Percentiles rank a stretch among this genome's conserved stretches.
Evolutionary conservation across 352 stramenopile genomes (phyloP).

Genomic region (Phytophthora pisi): DNA sequence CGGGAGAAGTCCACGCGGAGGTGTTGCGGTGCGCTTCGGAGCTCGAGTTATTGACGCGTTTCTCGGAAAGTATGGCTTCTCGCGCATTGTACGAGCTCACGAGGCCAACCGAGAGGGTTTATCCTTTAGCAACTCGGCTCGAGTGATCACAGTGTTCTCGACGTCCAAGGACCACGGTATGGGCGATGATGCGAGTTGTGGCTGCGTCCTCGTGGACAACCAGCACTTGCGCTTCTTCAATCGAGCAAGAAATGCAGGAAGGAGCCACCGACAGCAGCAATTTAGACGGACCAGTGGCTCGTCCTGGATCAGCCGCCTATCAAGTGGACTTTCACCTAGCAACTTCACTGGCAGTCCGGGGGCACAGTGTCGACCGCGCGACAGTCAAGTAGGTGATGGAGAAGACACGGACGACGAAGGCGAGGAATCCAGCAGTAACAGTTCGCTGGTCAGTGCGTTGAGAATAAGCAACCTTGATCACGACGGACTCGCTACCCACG

Average conservation of each 20-base stretch:
- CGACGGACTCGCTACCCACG: conserved; percentile 6
- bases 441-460: neutral
- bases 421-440: conserved; percentile 4
- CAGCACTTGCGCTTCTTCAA: conserved; percentile 67
- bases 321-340: conserved; percentile 5
- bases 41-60: conserved; percentile 68
- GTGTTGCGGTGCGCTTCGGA: conserved; percentile 80
- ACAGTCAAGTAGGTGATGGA: neutral
- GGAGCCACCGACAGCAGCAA: conserved; percentile 30
- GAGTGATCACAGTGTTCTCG: conserved; percentile 74
- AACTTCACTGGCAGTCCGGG: neutral
- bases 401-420: conserved; percentile 26
- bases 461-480: conserved; percentile 14
- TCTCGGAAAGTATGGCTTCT: conserved; percentile 54
- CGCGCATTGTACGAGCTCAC: conserved; percentile 77
- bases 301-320: conserved; percentile 18
- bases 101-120: conserved; percentile 89
- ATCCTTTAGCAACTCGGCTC: conserved; percentile 52
- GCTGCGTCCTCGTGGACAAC: conserved; percentile 71
- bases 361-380: neutral
- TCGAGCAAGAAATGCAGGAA: conserved; percentile 29
- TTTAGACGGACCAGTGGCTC: conserved; percentile 6
- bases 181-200: conserved; percentile 61
- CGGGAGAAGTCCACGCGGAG: conserved; percentile 52
- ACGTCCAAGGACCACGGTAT: conserved; percentile 78